Conservation (phyloP, 805 yeast genomes). For the Metschnikowia bowlesiae region DNA sequence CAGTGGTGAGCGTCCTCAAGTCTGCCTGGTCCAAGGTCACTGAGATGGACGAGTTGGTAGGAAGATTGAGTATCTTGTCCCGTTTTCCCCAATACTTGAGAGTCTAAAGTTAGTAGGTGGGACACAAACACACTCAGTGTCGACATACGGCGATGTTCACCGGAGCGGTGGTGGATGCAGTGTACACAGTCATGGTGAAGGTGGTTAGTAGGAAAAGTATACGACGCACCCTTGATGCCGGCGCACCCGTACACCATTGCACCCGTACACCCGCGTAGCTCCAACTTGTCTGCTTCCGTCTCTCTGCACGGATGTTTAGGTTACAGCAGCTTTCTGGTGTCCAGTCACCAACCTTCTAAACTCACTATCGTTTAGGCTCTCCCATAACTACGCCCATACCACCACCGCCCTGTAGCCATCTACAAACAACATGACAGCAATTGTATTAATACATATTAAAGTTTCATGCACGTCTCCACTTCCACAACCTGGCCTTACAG, state of each 20-base stretch:
- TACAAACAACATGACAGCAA: not conserved
- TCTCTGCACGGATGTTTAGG: not conserved
- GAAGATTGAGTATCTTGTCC: conserved; percentile 80
- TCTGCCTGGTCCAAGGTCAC: conserved; percentile 91
- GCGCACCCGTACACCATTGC: not conserved
- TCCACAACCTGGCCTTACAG: conserved; percentile 96
- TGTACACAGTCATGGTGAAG: conserved; percentile 46
- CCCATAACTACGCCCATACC: not conserved
- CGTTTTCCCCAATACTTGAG: conserved; percentile 99
- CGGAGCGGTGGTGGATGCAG: conserved; percentile 91
- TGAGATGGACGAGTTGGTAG: conserved; percentile 94
- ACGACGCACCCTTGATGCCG: not conserved
- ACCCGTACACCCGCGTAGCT: not conserved
- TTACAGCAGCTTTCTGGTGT: too few species aligned
- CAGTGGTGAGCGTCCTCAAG: conserved; percentile 87
- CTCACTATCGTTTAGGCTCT: not conserved
- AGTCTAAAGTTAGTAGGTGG: conserved; percentile 44
- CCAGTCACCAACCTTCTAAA: too few species aligned
- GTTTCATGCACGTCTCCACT: conserved; percentile 54
- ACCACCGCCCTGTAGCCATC: too few species aligned
- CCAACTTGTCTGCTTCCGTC: not conserved
- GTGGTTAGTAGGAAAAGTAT: not conserved
- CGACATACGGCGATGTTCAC: conserved; percentile 86
- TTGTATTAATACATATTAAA: conserved; percentile 3
- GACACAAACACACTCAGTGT: not conserved